Base-by-base conservation (phyloP, 495 filamentous ascomycete species). In the Talaromyces adpressus region DNA sequence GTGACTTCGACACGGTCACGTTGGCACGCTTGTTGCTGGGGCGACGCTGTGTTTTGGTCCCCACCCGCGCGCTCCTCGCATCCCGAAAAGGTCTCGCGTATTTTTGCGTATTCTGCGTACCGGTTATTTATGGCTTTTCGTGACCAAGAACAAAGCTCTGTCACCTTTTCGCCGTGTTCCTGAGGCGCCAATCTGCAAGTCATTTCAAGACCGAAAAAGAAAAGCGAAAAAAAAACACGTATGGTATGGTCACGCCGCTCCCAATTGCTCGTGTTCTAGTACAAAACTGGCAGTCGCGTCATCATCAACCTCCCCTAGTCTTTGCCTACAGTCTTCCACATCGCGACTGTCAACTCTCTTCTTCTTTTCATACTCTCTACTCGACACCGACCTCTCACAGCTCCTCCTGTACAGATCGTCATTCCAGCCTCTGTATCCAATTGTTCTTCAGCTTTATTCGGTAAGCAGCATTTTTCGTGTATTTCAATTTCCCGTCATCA, bases 11-110 rank as follows among this genome's bases (percentile, higher is more conserved):
- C 62, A 62, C 63, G 64, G 64, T 66, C 29, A 18, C 34, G 54
- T 18, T n/a, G 14, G 14, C 22, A 61, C 63, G 59, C 30, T 36
- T 39, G 61, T 64, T 51, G 54, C 49, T 64, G 11, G 54, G 63
- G 67, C 69, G 66, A 73, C 66, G 68, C 64, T 54, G 60, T 65
- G 53, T 68, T 66, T 63, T 59, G 51, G 36, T 58, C 52, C 62
- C 63, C 65, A 67, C 63, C 59, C 59, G 54, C 64, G 52, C 62
- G 52, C 65, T 60, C 58, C 58, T 60, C 58, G 58, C 58, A 49
- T 34, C 8, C 36, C 9, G 18, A 20, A 49, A 20, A 49, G 18
- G 45, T 12, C 22, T 11, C 20, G 12, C 27, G 52, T 56, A 56
- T 56, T 56, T 56, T 56, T 56, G 22, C 20, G 52, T 56, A 27